Evolutionary conservation across 257 asterid species (phyloP).

Genomic region (Nicotiana benthamiana): DNA sequence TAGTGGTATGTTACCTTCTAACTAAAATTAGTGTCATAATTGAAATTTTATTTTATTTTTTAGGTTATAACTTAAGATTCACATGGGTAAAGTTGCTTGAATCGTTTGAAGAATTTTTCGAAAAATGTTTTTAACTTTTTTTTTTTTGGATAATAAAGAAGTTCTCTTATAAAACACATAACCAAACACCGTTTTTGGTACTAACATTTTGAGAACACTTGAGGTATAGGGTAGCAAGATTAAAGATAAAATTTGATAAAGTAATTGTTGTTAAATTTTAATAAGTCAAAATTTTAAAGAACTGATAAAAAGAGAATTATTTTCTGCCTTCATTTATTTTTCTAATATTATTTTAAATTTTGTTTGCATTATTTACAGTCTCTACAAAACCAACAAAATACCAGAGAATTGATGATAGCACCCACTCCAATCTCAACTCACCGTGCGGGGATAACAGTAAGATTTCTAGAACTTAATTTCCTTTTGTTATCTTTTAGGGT

Average conservation of each 20-base stretch:
- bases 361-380: not conserved
- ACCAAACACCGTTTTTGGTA: too few species aligned
- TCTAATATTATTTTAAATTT: too few species aligned
- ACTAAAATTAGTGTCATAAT: too few species aligned
- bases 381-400: not conserved
- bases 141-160: not conserved
- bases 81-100: not conserved
- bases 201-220: too few species aligned
- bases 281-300: too few species aligned
- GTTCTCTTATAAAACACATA: not conserved
- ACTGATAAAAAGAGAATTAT: not conserved
- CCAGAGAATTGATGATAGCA: not conserved
- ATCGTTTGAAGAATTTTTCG: not conserved
- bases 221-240: too few species aligned
- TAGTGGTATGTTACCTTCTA: too few species aligned
- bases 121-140: too few species aligned
- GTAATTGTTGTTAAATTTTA: too few species aligned
- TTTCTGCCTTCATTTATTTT: not conserved
- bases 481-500: not conserved
- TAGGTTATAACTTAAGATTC: not conserved
- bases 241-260: too few species aligned
- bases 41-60: too few species aligned
- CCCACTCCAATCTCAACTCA: not conserved
- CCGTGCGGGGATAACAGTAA: not conserved
- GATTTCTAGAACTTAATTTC: not conserved